Conservation (phyloP, 2,329 filamentous ascomycete species). For the Magnaporthiopsis incrustans region DNA sequence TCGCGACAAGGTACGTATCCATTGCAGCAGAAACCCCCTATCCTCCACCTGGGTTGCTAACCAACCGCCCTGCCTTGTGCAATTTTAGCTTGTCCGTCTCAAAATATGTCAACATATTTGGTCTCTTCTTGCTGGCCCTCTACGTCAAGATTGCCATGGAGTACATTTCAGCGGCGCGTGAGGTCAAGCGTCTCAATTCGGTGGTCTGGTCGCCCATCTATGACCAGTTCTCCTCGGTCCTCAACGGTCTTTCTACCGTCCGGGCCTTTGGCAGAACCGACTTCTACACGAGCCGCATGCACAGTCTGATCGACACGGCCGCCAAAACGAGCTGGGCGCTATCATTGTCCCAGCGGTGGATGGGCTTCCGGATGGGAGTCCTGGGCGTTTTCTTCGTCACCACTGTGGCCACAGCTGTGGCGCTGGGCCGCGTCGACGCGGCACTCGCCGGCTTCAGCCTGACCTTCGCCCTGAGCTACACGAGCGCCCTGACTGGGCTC, state of each 20-base stretch:
- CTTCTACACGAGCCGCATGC: conserved; percentile 28
- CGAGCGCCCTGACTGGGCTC: conserved; percentile 23
- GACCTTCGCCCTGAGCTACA: conserved; percentile 30
- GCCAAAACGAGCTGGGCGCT: conserved; percentile 25
- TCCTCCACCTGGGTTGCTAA: neutral
- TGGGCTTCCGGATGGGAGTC: conserved; percentile 30
- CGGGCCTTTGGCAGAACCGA: conserved; percentile 29
- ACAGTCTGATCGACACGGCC: conserved; percentile 23
- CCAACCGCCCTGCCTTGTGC: neutral
- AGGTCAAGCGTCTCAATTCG: conserved; percentile 33
- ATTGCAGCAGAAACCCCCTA: too few relatives aligned
- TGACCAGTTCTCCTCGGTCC: conserved; percentile 31
- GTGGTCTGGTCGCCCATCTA: conserved; percentile 32
- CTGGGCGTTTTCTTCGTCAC: conserved; percentile 30
- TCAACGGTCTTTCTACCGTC: conserved; percentile 32
- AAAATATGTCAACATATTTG: conserved; percentile 26
- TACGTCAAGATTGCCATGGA: conserved; percentile 25
- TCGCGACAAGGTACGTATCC: conserved; percentile 23
- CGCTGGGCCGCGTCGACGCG: conserved; percentile 26
- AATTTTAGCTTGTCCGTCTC: conserved; percentile 24
- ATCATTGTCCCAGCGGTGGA: conserved; percentile 24
- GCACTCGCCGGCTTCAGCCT: conserved; percentile 32
- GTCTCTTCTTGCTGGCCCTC: conserved; percentile 24
- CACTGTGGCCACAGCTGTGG: conserved; percentile 27
- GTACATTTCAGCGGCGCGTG: conserved; percentile 29